Evolutionary conservation across 768 basidiomycete genomes (phyloP).

Genomic region (Cystofilobasidium bisporidii): DNA sequence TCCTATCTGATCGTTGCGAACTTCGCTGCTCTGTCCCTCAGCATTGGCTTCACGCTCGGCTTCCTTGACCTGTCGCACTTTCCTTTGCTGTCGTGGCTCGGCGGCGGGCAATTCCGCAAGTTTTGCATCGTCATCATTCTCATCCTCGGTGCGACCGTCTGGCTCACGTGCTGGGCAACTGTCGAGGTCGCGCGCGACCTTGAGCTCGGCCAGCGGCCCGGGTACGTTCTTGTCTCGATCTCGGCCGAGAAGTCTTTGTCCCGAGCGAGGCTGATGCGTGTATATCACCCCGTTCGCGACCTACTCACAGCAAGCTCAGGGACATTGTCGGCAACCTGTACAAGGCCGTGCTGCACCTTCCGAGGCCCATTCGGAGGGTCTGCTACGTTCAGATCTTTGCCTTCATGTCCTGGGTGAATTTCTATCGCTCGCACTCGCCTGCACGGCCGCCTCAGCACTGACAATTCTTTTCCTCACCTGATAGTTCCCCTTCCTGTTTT

Average conservation of each 20-base stretch:
- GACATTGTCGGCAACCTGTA: slow-evolving; percentile 74
- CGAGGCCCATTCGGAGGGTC: slow-evolving; percentile 72
- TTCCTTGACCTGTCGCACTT: slow-evolving; percentile 77
- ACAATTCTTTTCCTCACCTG: slow-evolving; percentile 2
- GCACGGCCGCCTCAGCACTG: background rate
- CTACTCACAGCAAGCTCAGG: slow-evolving; percentile 25
- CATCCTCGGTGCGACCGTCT: slow-evolving; percentile 69
- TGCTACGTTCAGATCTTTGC: slow-evolving; percentile 91
- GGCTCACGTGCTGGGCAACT: slow-evolving; percentile 77
- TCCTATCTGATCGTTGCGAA: background rate
- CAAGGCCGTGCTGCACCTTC: slow-evolving; percentile 60
- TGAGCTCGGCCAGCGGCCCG: slow-evolving; percentile 32
- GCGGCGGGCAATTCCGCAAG: slow-evolving; percentile 90
- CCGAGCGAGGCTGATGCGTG: too few relatives aligned
- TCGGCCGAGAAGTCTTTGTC: too few relatives aligned
- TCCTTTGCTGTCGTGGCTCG: slow-evolving; percentile 66
- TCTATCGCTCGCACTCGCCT: too few relatives aligned
- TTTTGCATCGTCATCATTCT: slow-evolving; percentile 79
- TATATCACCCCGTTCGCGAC: too few relatives aligned
- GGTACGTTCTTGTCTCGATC: background rate
- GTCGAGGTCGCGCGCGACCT: slow-evolving; percentile 52
- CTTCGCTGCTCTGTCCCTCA: background rate
- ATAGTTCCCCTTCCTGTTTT: slow-evolving; percentile 93
- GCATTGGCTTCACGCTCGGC: slow-evolving; percentile 85
- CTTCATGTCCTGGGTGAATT: slow-evolving; percentile 75